A percentile compares a stretch with the other conserved stretches of the same genome.
phyloP scores from a whole-genome alignment of 2,329 filamentous ascomycete species.

The Aspergillus fumigatus region DNA sequence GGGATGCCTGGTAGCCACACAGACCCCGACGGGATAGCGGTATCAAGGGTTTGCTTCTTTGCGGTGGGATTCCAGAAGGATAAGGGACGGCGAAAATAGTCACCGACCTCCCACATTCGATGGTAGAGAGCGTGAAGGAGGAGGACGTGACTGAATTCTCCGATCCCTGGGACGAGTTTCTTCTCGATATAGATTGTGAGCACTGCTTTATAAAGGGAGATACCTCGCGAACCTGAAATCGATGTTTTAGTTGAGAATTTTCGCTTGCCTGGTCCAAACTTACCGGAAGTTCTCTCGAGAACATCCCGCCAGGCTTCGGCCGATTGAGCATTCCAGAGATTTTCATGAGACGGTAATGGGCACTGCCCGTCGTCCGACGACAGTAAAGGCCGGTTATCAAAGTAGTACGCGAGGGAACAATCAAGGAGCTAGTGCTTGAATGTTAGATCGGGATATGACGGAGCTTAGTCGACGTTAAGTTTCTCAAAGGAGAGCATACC shows the following conservation, averaged over 20 bases:
- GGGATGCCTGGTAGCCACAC: slow-evolving; percentile 47
- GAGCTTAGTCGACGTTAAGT: not conserved
- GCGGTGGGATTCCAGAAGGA: slow-evolving; percentile 44
- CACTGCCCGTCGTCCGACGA: slow-evolving; percentile 40
- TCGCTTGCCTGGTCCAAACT: not conserved
- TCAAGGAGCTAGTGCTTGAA: slow-evolving; percentile 34
- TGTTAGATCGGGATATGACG: slow-evolving; percentile 3
- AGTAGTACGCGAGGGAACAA: slow-evolving; percentile 38
- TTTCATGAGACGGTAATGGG: slow-evolving; percentile 39
- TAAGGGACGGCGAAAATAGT: slow-evolving; percentile 43
- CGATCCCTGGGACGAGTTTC: slow-evolving; percentile 38
- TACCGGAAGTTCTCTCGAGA: slow-evolving; percentile 21
- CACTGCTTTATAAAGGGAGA: slow-evolving; percentile 40
- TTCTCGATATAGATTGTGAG: slow-evolving; percentile 49
- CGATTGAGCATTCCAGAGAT: slow-evolving; percentile 36
- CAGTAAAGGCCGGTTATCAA: slow-evolving; percentile 31
- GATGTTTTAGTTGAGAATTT: slow-evolving; percentile 2
- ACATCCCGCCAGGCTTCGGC: slow-evolving; percentile 30
- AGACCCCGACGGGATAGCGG: slow-evolving; percentile 30
- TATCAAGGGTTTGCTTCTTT: slow-evolving; percentile 33
- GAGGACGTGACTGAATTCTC: slow-evolving; percentile 48
- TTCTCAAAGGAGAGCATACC: slow-evolving; percentile 26
- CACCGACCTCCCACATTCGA: slow-evolving; percentile 46
- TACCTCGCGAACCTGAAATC: slow-evolving; percentile 19
- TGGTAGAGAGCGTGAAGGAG: slow-evolving; percentile 49